These are phyloP conservation scores for Corylus avellana DNA, from an alignment of 306 rosid species.

Conservation along the genomic window DNA sequence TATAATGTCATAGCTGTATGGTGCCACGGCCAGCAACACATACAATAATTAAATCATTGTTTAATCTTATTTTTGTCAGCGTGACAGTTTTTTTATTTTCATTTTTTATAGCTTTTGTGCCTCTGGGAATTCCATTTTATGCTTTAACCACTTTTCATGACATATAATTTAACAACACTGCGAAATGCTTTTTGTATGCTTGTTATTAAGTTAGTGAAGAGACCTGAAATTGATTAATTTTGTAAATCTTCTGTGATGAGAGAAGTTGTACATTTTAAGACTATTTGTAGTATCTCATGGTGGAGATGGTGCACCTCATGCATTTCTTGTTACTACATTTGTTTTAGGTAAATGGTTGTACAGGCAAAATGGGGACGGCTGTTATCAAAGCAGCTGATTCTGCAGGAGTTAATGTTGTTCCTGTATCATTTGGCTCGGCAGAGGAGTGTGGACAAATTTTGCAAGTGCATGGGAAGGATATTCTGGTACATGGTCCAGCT, in stretches of 20 bases:
- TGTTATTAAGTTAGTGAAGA: not conserved
- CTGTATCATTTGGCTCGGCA: conserved; percentile 74
- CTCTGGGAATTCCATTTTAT: not conserved
- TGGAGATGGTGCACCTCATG: conserved; percentile 1
- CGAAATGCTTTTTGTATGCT: not conserved
- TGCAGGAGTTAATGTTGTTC: conserved; percentile 80
- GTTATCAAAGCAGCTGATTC: conserved; percentile 79
- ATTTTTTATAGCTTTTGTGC: not conserved
- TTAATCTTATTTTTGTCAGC: not conserved
- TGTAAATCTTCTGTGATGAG: not conserved
- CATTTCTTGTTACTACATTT: conserved; percentile 7
- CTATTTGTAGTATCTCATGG: conserved; percentile 1
- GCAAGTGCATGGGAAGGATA: conserved; percentile 59
- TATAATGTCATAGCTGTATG: not conserved
- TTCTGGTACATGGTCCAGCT: conserved; percentile 77
- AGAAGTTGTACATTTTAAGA: not conserved
- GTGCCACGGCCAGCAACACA: not conserved
- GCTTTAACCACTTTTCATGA: not conserved
- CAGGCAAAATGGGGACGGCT: conserved; percentile 90
- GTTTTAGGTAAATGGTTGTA: conserved; percentile 77
- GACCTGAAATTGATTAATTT: too few relatives aligned
- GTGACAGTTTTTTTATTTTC: not conserved
- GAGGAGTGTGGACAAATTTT: conserved; percentile 64
- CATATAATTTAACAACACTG: not conserved
- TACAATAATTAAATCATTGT: not conserved